Base-by-base conservation (phyloP, 2,329 filamentous ascomycete genomes). In the Pyrenophora seminiperda region DNA sequence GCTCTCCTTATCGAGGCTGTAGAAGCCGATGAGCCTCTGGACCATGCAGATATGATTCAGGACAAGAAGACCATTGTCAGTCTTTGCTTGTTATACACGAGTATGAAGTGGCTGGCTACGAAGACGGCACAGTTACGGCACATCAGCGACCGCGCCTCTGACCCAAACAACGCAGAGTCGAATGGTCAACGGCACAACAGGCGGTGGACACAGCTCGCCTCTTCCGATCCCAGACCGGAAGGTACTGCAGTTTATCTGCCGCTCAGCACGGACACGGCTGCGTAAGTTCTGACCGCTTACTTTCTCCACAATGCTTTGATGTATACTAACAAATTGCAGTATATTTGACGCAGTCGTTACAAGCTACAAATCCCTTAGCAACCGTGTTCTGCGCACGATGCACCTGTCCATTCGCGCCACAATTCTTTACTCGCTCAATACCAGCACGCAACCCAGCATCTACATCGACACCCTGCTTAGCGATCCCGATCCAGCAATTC, bases 81-180 rank as follows among this genome's bases (percentile, higher is more conserved):
- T 3, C 77, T 99, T 4, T 97, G 92, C 62, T 82, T 97, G 31
- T 79, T 99, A 29, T 95, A 96, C 73, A 97, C 92, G 41, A 97
- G 92, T 77, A 96, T 97, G 91, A 94, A 95, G 78, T 99, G 94
- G 94, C 83, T 99, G 29, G 86, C 89, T 15, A 87, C 87, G 61
- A 94, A 93, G 75, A 85, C 96, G 33, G 78, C 81, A n/a, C 81
- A 89, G 49, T 80, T 99, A 44, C 84, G 94, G 33, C 87, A 93
- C 66, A 91, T 97, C 64, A 93, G 90, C 15, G 80, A 82, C 43
- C 85, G 88, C 53, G 85, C 89, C 37, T 83, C 84, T 30, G 85
- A 91, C 71, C 85, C 84, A 24, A 82, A 57, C 75, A 80, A 33
- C 7, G 79, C 71, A 42, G 71, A 73, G 20, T 61, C 68, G 19